phyloP scores from a whole-genome alignment of 371 early-diverging fungal genomes.

The Caulochytrium protostelioides region DNA sequence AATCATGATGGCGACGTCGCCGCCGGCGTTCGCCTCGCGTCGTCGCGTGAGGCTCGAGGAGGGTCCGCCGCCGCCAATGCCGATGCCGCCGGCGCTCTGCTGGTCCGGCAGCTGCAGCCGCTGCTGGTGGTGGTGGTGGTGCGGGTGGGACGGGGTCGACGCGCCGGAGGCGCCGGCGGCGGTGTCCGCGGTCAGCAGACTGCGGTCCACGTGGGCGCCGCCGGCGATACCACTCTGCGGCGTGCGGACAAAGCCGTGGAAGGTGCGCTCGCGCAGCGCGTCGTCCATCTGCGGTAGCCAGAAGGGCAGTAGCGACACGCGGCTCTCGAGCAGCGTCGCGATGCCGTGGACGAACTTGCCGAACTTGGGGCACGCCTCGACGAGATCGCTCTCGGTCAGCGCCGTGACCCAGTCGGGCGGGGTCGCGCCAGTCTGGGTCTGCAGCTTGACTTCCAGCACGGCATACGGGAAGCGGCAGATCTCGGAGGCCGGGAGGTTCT shows the following conservation, averaged over 20 bases:
- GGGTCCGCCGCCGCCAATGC: not conserved
- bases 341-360: constrained; percentile 96
- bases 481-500: constrained; percentile 59
- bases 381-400: constrained; percentile 67
- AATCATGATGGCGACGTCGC: not conserved
- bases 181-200: not conserved
- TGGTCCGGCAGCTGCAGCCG: not conserved
- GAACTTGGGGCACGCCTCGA: constrained; percentile 95
- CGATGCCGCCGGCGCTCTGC: not conserved
- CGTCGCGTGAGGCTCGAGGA: not conserved
- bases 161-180: not conserved
- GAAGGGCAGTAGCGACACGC: constrained; percentile 83
- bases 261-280: not conserved
- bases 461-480: constrained; percentile 90
- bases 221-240: not conserved
- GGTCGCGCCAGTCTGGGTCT: constrained; percentile 61
- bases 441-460: constrained; percentile 94
- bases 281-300: constrained; percentile 53
- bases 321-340: constrained; percentile 66
- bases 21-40: not conserved
- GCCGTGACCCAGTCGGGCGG: constrained; percentile 91
- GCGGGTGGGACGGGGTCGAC: not conserved
- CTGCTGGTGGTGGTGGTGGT: not conserved
- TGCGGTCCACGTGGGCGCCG: not conserved
- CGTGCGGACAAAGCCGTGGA: too few relatives aligned